phyloP scores from a whole-genome alignment of 805 yeast species.

The Nakazawaea holstii region DNA sequence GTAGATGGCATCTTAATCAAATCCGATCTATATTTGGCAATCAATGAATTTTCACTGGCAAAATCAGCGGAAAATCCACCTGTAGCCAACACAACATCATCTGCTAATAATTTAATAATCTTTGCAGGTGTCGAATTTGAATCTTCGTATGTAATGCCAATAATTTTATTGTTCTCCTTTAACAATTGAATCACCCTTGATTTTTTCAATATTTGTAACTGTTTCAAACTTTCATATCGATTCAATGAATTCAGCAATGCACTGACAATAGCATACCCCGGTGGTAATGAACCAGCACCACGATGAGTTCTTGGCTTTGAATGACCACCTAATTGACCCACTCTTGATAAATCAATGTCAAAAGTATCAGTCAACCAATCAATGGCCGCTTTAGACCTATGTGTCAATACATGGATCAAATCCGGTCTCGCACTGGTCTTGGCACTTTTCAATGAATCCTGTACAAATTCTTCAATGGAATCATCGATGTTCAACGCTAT shows the following conservation, averaged over 20 bases:
- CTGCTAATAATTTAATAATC: conserved; percentile 19
- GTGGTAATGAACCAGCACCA: conserved; percentile 41
- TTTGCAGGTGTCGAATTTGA: conserved; percentile 16
- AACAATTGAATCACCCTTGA: conserved; percentile 31
- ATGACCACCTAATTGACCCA: conserved; percentile 35
- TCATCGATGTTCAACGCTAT: conserved; percentile 18
- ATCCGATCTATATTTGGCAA: conserved; percentile 42
- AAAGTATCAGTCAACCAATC: conserved; percentile 27
- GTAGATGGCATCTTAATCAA: conserved; percentile 44
- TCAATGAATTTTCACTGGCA: conserved; percentile 27
- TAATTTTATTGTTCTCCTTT: conserved; percentile 25
- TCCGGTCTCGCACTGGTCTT: conserved; percentile 22
- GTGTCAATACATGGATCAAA: conserved; percentile 23
- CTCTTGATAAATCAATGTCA: conserved; percentile 26
- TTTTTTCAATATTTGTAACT: conserved; percentile 32
- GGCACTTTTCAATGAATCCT: conserved; percentile 31
- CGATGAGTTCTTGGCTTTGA: conserved; percentile 33
- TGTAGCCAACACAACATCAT: conserved; percentile 44
- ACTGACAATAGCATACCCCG: conserved; percentile 54
- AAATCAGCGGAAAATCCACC: conserved; percentile 52
- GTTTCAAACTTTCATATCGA: conserved; percentile 21
- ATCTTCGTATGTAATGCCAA: conserved; percentile 37
- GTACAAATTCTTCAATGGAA: conserved; percentile 21
- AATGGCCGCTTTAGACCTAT: conserved; percentile 26
- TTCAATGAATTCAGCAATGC: conserved; percentile 35